These are phyloP conservation scores for Diddensiella caesifluorescens DNA, from an alignment of 805 yeast genomes.

Conservation along the genomic window DNA sequence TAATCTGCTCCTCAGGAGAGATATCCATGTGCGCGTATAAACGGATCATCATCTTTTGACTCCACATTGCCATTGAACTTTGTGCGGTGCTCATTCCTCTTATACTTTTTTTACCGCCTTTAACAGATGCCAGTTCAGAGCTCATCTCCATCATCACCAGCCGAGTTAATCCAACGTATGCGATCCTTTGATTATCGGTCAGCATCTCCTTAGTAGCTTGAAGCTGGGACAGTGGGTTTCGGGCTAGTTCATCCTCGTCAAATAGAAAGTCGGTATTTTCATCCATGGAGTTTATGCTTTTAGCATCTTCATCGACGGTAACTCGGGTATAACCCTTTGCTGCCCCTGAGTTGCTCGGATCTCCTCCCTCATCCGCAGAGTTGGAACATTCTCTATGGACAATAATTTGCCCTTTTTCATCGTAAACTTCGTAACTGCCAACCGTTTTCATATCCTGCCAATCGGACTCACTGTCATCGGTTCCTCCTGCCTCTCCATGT, in stretches of 20 bases:
- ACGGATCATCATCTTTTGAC: conserved; percentile 61
- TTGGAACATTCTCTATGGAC: conserved; percentile 23
- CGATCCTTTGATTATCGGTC: conserved; percentile 79
- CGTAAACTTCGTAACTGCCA: conserved; percentile 70
- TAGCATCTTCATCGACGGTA: conserved; percentile 77
- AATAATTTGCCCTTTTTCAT: conserved; percentile 52
- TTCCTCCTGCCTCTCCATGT: conserved; percentile 9
- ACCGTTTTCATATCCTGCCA: conserved; percentile 90
- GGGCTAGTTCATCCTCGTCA: conserved; percentile 40
- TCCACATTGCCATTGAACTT: conserved; percentile 80
- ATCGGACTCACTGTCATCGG: conserved; percentile 19
- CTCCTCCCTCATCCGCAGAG: conserved; percentile 18
- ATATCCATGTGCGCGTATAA: conserved; percentile 80
- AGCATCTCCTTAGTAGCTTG: conserved; percentile 76
- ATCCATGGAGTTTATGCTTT: conserved; percentile 49
- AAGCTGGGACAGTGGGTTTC: conserved; percentile 58
- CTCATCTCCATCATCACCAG: conserved; percentile 77
- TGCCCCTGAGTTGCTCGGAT: conserved; percentile 37
- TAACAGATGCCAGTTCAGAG: conserved; percentile 56
- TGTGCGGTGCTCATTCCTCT: conserved; percentile 61
- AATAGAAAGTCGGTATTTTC: conserved; percentile 54
- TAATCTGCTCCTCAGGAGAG: conserved; percentile 56
- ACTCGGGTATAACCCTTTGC: conserved; percentile 82
- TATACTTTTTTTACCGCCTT: conserved; percentile 45
- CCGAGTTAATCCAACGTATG: conserved; percentile 82